These are phyloP conservation scores for Talaromyces atroroseus DNA, from an alignment of 2,329 filamentous ascomycete genomes.

Conservation along the genomic window DNA sequence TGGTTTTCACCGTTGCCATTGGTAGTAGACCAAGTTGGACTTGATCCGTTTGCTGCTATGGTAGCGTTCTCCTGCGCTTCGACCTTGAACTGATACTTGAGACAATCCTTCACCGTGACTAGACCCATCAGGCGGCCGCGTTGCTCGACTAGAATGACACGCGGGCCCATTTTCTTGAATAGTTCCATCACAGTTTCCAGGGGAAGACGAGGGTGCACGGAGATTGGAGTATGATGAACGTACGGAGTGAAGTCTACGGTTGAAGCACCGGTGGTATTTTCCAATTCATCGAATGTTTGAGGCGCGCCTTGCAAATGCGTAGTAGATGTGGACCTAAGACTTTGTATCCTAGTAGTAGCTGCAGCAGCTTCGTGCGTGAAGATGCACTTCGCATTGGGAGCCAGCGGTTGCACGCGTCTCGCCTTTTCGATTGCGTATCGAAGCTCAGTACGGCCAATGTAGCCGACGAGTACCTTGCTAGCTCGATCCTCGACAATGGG, in stretches of 20 bases:
- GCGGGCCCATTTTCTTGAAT: slow-evolving; percentile 94
- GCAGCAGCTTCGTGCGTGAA: slow-evolving; percentile 57
- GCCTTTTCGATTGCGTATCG: slow-evolving; percentile 82
- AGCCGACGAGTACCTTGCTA: slow-evolving; percentile 73
- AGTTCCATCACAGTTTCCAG: slow-evolving; percentile 98
- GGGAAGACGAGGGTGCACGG: slow-evolving; percentile 82
- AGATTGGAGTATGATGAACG: slow-evolving; percentile 81
- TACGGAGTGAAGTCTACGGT: slow-evolving; percentile 78
- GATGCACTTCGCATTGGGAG: slow-evolving; percentile 63
- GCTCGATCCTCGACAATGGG: slow-evolving; percentile 74
- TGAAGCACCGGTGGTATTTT: slow-evolving; percentile 51
- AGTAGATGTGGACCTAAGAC: slow-evolving; percentile 5
- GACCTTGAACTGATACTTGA: slow-evolving; percentile 95
- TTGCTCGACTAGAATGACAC: slow-evolving; percentile 89
- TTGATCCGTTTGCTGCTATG: slow-evolving; percentile 25
- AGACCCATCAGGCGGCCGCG: slow-evolving; percentile 76
- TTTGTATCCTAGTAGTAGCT: slow-evolving; percentile 14
- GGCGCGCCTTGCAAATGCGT: slow-evolving; percentile 24
- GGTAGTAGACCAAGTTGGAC: not conserved
- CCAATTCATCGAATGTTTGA: slow-evolving; percentile 57
- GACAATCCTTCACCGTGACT: slow-evolving; percentile 92
- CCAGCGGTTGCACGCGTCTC: slow-evolving; percentile 62
- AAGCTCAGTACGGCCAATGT: slow-evolving; percentile 87
- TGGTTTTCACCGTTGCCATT: slow-evolving; percentile 14
- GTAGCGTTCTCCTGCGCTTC: slow-evolving; percentile 70